These are phyloP conservation scores for Forsythia viridissima DNA, from an alignment of 257 asterid genomes.

Conservation along the genomic window DNA sequence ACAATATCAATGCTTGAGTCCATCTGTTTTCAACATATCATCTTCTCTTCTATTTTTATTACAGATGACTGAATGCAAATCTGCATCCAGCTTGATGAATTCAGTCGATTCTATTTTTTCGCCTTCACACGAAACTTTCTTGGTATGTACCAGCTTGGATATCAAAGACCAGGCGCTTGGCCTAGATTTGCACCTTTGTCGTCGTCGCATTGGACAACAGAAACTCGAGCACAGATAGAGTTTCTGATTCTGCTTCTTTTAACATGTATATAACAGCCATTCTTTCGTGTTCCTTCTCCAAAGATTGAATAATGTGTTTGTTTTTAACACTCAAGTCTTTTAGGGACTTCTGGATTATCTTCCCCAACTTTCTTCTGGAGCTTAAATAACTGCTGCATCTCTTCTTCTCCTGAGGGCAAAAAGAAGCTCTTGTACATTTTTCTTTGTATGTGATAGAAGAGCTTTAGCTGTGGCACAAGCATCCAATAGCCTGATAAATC, in stretches of 20 bases:
- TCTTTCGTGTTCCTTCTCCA: slow-evolving; percentile 16
- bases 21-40: too few relatives aligned
- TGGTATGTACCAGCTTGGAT: slow-evolving; percentile 7
- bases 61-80: too few relatives aligned
- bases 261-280: slow-evolving; percentile 21
- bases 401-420: slow-evolving; percentile 34
- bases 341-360: slow-evolving; percentile 22
- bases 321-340: slow-evolving; percentile 22
- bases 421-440: slow-evolving; percentile 30
- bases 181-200: slow-evolving; percentile 15
- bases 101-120: too few relatives aligned
- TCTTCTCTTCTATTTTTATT: too few relatives aligned
- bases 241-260: slow-evolving; percentile 31
- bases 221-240: slow-evolving; percentile 21
- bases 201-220: slow-evolving; percentile 26
- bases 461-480: too few relatives aligned
- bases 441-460: slow-evolving; percentile 25
- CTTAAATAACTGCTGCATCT: not conserved
- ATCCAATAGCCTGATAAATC: slow-evolving; percentile 25
- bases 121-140: too few relatives aligned
- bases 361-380: slow-evolving; percentile 17
- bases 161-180: slow-evolving; percentile 24
- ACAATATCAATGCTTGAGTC: too few relatives aligned
- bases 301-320: not conserved
- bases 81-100: too few relatives aligned